Conservation (phyloP, 2,329 filamentous ascomycete species). For the Microcera coccophila region DNA sequence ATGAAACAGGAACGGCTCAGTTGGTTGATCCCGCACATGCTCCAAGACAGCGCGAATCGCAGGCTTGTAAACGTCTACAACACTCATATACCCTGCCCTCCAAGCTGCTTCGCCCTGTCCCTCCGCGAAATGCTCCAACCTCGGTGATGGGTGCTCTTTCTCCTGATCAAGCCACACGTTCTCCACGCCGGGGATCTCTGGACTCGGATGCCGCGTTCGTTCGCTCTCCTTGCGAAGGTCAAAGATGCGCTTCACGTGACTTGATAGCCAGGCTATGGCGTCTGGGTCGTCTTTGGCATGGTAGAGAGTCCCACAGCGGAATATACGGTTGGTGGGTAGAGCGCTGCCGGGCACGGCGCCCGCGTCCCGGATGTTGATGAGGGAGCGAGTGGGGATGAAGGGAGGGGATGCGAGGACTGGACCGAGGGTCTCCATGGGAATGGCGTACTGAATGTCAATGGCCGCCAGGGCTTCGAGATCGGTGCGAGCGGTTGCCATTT, state of each 20-base stretch:
- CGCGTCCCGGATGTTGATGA: conserved; percentile 51
- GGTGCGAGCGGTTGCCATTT: conserved; percentile 22
- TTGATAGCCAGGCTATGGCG: conserved; percentile 34
- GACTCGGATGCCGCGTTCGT: conserved; percentile 41
- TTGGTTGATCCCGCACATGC: conserved; percentile 44
- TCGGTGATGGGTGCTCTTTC: conserved; percentile 34
- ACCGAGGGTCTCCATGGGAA: conserved; percentile 35
- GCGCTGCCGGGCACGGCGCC: conserved; percentile 41
- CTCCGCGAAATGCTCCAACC: conserved; percentile 41
- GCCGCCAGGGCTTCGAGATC: conserved; percentile 37
- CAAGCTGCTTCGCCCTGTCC: conserved; percentile 45
- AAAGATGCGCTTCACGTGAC: conserved; percentile 44
- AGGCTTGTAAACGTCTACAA: conserved; percentile 41
- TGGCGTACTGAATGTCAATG: conserved; percentile 38
- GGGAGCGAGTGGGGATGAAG: conserved; percentile 44
- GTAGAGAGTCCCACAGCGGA: conserved; percentile 45
- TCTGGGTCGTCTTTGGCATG: conserved; percentile 27
- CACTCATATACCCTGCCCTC: conserved; percentile 44
- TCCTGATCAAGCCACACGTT: conserved; percentile 41
- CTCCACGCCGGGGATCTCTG: conserved; percentile 41
- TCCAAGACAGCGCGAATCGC: conserved; percentile 44
- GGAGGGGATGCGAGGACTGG: conserved; percentile 40
- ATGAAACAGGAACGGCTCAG: conserved; percentile 48
- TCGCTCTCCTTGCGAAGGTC: conserved; percentile 48
- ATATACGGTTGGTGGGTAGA: conserved; percentile 41